Conservation (phyloP, 2,329 filamentous ascomycete species). For the Ophiosphaerella herpotricha region DNA sequence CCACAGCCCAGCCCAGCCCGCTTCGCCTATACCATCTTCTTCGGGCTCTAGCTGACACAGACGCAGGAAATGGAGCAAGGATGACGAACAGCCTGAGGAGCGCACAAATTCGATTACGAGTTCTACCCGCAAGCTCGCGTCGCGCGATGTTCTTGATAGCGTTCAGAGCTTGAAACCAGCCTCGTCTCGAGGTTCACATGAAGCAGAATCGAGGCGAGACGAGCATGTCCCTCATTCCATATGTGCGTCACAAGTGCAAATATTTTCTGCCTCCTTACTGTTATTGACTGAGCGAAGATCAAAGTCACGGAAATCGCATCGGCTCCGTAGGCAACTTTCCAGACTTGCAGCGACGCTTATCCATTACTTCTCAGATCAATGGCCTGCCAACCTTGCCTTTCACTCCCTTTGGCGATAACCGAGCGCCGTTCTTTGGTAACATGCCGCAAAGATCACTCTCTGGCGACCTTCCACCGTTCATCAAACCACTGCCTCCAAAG, state of each 20-base stretch:
- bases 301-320: constrained; percentile 52
- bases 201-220: constrained; percentile 54
- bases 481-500: constrained; percentile 77
- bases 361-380: constrained; percentile 45
- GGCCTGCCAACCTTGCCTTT: constrained; percentile 43
- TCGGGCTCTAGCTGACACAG: constrained; percentile 24
- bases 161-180: constrained; percentile 35
- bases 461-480: constrained; percentile 66
- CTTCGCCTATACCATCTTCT: constrained; percentile 4
- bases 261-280: constrained; percentile 8
- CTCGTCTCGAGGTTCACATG: constrained; percentile 47
- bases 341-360: constrained; percentile 52
- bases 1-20: constrained; percentile 10
- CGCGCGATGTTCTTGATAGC: constrained; percentile 45
- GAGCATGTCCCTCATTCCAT: constrained; percentile 68
- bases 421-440: constrained; percentile 50
- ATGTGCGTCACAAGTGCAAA: constrained; percentile 54
- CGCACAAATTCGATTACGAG: constrained; percentile 22
- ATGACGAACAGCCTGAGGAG: constrained; percentile 43
- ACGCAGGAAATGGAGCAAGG: constrained; percentile 50
- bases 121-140: constrained; percentile 45
- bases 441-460: constrained; percentile 53
- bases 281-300: constrained; percentile 48
- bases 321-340: constrained; percentile 44
- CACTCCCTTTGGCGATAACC: constrained; percentile 38